phyloP scores from a whole-genome alignment of 106 monocot species.

The Dioscorea alata region DNA sequence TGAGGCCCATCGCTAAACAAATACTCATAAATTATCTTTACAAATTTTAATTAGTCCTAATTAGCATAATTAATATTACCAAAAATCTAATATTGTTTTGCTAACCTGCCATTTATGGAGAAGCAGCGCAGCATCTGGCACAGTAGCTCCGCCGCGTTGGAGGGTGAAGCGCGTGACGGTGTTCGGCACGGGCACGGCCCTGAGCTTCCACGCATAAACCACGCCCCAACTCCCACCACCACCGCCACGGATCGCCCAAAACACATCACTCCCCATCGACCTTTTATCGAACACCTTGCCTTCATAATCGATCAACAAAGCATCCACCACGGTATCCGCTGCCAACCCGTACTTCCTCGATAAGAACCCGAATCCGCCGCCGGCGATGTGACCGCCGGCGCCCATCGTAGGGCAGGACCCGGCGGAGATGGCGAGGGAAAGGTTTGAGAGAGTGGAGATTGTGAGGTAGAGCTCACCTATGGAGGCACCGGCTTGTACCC shows the following conservation, averaged over 20 bases:
- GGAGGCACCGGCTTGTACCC: conserved; percentile 20
- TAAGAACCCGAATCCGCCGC: conserved; percentile 59
- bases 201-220: conserved; percentile 47
- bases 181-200: conserved; percentile 23
- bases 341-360: conserved; percentile 59
- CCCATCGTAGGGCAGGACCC: conserved; percentile 64
- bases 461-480: conserved; percentile 19
- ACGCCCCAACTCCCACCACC: conserved; percentile 61
- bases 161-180: conserved; percentile 32
- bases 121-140: conserved; percentile 29
- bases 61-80: no score
- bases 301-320: conserved; percentile 29
- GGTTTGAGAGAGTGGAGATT: neutral
- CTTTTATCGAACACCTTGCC: conserved; percentile 20
- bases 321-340: conserved; percentile 54
- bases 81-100: no score
- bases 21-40: no score
- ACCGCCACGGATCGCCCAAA: conserved; percentile 72
- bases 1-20: no score
- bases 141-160: conserved; percentile 35
- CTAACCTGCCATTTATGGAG: no score
- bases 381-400: conserved; percentile 43
- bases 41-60: no score
- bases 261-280: conserved; percentile 46
- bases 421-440: conserved; percentile 34